Conservation (phyloP, 306 rosid species). For the Inga oerstediana region DNA sequence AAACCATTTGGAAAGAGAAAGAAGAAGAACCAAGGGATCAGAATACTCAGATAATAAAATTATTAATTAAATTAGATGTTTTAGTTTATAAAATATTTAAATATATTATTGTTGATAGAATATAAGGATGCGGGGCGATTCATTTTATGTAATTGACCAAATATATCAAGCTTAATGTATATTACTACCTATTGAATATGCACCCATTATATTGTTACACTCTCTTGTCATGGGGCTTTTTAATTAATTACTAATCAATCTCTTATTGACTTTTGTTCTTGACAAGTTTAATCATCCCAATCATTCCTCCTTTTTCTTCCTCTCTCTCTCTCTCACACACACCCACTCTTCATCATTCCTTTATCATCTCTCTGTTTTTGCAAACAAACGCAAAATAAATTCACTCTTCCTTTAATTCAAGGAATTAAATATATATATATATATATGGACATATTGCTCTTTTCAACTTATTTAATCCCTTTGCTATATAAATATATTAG, state of each 20-base stretch:
- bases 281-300: conserved; percentile 39
- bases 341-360: neutral
- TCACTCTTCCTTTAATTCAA: neutral
- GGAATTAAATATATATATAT: too few relatives aligned
- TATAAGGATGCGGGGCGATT: too few relatives aligned
- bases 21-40: too few relatives aligned
- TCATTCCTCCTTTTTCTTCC: conserved; percentile 15
- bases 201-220: neutral
- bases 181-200: too few relatives aligned
- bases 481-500: too few relatives aligned
- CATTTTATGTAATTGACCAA: too few relatives aligned
- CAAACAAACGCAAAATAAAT: neutral
- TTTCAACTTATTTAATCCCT: neutral
- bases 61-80: too few relatives aligned
- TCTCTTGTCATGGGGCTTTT: conserved; percentile 28
- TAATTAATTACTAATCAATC: conserved; percentile 29
- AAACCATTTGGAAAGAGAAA: too few relatives aligned
- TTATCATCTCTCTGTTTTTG: neutral
- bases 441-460: neutral
- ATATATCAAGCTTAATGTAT: too few relatives aligned
- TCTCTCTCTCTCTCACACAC: neutral
- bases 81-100: too few relatives aligned
- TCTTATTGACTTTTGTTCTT: conserved; percentile 45
- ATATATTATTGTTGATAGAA: too few relatives aligned
- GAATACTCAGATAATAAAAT: too few relatives aligned